Evolutionary conservation across 164 flowering plant species (phyloP).

Genomic region (Vitis rotundifolia): DNA sequence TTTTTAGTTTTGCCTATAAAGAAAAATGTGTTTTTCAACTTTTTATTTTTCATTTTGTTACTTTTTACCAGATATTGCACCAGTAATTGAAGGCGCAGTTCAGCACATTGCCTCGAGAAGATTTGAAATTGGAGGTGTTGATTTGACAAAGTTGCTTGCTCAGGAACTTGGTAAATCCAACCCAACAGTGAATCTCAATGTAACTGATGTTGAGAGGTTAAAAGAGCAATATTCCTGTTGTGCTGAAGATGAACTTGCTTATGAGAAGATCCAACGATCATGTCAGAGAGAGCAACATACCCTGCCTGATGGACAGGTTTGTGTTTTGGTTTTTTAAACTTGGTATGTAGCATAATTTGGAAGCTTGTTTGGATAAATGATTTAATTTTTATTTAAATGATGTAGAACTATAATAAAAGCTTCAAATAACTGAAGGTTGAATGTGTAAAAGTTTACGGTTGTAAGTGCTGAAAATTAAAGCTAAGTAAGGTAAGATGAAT

Average conservation of each 20-base stretch:
- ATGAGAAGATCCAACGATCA: constrained; percentile 40
- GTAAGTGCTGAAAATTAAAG: too few relatives aligned
- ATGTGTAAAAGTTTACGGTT: too few relatives aligned
- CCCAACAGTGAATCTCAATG: constrained; percentile 59
- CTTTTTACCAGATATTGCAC: constrained; percentile 86
- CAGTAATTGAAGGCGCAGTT: constrained; percentile 99
- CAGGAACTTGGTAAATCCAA: constrained; percentile 80
- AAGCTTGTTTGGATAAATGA: neutral
- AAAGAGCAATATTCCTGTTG: constrained; percentile 87
- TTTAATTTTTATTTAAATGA: too few relatives aligned
- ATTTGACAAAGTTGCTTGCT: constrained; percentile 81
- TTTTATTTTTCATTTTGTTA: constrained; percentile 9
- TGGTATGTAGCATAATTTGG: neutral
- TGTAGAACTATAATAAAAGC: too few relatives aligned
- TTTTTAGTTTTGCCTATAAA: too few relatives aligned
- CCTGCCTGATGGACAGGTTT: constrained; percentile 98
- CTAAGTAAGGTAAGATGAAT: too few relatives aligned
- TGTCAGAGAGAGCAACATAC: constrained; percentile 70
- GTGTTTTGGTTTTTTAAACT: neutral
- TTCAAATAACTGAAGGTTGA: too few relatives aligned
- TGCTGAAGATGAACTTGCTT: constrained; percentile 86
- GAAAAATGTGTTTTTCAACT: neutral
- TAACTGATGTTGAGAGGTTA: constrained; percentile 71
- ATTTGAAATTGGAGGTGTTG: constrained; percentile 88
- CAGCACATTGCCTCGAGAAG: constrained; percentile 97